A percentile compares a stretch with the other conserved stretches of the same genome.
These are phyloP conservation scores for Aspergillus calidoustus DNA, from an alignment of 2,329 filamentous ascomycete genomes.

Conservation along the genomic window DNA sequence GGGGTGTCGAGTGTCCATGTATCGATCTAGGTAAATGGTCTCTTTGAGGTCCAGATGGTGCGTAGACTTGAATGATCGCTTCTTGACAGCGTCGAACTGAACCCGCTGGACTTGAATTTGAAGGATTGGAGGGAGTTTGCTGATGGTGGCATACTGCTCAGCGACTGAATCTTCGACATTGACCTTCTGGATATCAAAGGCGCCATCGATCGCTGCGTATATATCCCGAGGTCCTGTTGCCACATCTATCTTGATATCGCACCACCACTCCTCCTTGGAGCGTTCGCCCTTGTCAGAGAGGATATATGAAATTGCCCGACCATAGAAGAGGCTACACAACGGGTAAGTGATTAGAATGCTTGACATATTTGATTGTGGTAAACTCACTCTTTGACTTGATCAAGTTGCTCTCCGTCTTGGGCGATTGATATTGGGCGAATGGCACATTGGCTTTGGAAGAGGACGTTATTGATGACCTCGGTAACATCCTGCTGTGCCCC, in stretches of 20 bases:
- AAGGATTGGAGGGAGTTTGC: slow-evolving; percentile 78
- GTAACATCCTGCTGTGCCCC: slow-evolving; percentile 90
- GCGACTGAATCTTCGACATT: slow-evolving; percentile 66
- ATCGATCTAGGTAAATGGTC: slow-evolving; percentile 83
- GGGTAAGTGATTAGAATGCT: not conserved
- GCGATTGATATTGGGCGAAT: slow-evolving; percentile 73
- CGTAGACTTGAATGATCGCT: slow-evolving; percentile 70
- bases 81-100: slow-evolving; percentile 67
- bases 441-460: slow-evolving; percentile 88
- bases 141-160: slow-evolving; percentile 72
- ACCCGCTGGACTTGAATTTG: slow-evolving; percentile 89
- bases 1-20: slow-evolving; percentile 69
- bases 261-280: slow-evolving; percentile 62
- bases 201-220: slow-evolving; percentile 81
- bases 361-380: not conserved
- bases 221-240: slow-evolving; percentile 66
- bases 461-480: slow-evolving; percentile 90
- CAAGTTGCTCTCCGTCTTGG: slow-evolving; percentile 74
- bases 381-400: slow-evolving; percentile 70
- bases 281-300: slow-evolving; percentile 52
- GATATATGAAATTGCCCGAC: slow-evolving; percentile 50
- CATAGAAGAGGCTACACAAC: slow-evolving; percentile 54
- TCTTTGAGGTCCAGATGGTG: slow-evolving; percentile 80
- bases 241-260: slow-evolving; percentile 66
- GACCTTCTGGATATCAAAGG: slow-evolving; percentile 80